Conservation (phyloP, 164 flowering plant species). For the Vitis riparia region DNA sequence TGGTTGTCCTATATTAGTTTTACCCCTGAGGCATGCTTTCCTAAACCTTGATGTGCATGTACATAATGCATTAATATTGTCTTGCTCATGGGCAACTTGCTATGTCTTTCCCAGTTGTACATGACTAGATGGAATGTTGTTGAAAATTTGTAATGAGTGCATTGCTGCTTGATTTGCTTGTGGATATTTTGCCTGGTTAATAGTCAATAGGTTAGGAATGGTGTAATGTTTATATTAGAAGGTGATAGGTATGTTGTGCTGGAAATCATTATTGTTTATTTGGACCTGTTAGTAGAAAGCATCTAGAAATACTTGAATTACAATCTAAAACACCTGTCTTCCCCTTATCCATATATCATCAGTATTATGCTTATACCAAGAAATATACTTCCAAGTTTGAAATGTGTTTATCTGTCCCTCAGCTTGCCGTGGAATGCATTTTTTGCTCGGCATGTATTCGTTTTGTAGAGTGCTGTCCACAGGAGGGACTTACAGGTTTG, state of each 20-base stretch:
- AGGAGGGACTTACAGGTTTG: constrained; percentile 94
- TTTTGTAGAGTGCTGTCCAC: constrained; percentile 97
- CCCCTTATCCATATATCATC: background rate
- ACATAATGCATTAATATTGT: no score
- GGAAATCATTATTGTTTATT: background rate
- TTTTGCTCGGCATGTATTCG: constrained; percentile 99
- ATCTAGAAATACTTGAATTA: no score
- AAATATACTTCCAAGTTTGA: background rate
- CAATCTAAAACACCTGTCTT: background rate
- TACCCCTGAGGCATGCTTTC: no score
- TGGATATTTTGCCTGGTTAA: background rate
- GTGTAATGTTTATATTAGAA: background rate
- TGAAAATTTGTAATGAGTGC: background rate
- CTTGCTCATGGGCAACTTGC: no score
- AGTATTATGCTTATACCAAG: background rate
- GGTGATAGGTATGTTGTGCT: background rate
- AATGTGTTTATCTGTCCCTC: constrained; percentile 16
- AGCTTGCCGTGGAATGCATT: constrained; percentile 99
- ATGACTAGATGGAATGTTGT: background rate
- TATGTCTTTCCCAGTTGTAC: no score
- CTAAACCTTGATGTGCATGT: no score
- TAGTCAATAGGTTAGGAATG: background rate
- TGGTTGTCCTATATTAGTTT: no score
- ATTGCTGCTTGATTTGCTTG: background rate
- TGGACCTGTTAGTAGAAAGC: no score